Evolutionary conservation across 768 basidiomycete species (phyloP), one percentile per base, ranked within the genome.

Genomic region (Crucibulum laeve): DNA sequence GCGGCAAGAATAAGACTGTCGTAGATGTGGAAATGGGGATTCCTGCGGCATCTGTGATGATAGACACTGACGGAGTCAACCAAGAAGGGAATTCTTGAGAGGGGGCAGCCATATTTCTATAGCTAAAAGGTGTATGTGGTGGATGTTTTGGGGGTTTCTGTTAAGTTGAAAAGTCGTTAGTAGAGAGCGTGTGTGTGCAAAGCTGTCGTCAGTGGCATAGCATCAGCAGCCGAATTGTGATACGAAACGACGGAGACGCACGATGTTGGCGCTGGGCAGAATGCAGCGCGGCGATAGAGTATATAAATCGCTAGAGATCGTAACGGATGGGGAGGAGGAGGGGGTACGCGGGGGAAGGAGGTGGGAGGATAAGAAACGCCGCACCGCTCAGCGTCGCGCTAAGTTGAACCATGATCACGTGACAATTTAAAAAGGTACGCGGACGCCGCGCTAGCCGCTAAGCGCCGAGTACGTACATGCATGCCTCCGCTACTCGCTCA

Each of bases 71-170:
- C 24, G 74, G 67, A 1, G 84, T 78, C 49, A 89, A 66, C 88
- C 88, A 91, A 24, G 87, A 68, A 35, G 88, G 88, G 40, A 79
- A 71, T 46, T 70, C 63, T 60, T 90, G 88, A 3, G 83, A 77
- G 19, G 77, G 80, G 52, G 70, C 70, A 44, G 76, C 59, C 82
- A 84, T 84, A 39, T 52, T 44, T 51, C 40, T 53, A 53, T 41
- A 44, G 36, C 21, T 34, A 41, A 34, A 35, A 22, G 33, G 33
- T 40, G 42, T 28, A 26, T 40, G 38, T 44, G 11, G 37, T 40
- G 25, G 25, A 24, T 42, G 25, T 44, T 52, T 56, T 51, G 35
- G 40, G 44, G 34, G 46, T 46, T 25, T 28, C 43, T 49, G 45
- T 46, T 49, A 38, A 40, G 38, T 46, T 46, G 44, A 34, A 48